Base-by-base conservation (phyloP, 148 eudicot genomes). In the Spergularia marina region DNA sequence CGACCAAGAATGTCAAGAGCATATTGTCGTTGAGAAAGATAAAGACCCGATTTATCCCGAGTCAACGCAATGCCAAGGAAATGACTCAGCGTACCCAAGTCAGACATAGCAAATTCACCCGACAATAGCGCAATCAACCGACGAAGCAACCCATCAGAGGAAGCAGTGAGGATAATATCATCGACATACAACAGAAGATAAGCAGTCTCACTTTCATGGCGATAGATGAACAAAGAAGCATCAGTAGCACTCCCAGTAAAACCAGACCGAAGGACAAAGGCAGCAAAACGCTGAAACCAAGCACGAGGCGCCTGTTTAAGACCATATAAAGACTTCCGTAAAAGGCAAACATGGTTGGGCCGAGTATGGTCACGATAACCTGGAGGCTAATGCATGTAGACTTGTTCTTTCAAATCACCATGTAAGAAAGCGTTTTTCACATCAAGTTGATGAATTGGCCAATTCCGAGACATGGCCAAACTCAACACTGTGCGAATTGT, bases 371-470 rank as follows among this genome's bases (percentile, higher is more conserved):
- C 51, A 8, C 70, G 52, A 15, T 41, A 67, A 41, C 70, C 70
- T 1, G 52, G 51, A 39, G 70, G 70, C n/a, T 67, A 53, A 12
- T 67, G 53, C 70, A 67, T 67, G 23, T 67, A 67, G 11, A 67
- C 70, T 14, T 23, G 41, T 25, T 67, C 70, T 0, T 23, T 47
- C n/a, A 67, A 53, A 39, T n/a, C 10, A 5, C 52, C 25, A 23
- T 23, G 25, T 23, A 23, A 23, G 25, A 23, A 23, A 23, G 25
- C 25, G 25, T 23, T 23, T 5, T 53, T 53, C 56, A 53, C 11
- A 16, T 53, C 6, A 53, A 4, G 66, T 12, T 63, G 36, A 21
- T 63, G 66, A 63, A 63, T 63, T 10, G 16, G 6, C 66, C 40
- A 63, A 21, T 6, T 11, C 66, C 25, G 2, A 63, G 40, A 1